Evolutionary conservation across 306 rosid genomes (phyloP), one percentile per base, ranked within the genome.

Genomic region (Quercus bicolor): DNA sequence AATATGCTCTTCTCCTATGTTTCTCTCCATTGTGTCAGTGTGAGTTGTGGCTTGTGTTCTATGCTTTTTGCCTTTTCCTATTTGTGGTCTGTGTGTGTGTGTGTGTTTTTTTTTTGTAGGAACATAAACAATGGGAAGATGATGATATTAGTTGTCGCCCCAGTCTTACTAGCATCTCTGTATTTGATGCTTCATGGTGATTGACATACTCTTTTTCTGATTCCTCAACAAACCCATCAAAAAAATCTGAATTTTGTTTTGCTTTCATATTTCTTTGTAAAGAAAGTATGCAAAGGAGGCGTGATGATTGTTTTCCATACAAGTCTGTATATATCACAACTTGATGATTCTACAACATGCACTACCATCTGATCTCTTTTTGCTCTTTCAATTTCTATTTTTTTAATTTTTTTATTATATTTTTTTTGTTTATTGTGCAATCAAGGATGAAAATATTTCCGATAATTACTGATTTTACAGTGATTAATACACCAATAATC

Each of bases 131-230:
- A 34, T 28, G 5, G 14, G 51, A 5, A 52, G 31, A 20, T 65
- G 70, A 65, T 26, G 70, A 65, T 6, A 31, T 0, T 31, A 65
- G 70, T 65, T 16, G 70, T 65, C 70, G 70, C 70, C 70, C 70
- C 70, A 65, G 70, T 65, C 70, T 65, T 65, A 65, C 70, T 2
- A 34, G 70, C 70, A 31, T 65, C 70, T 64, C 70, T n/a, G 45
- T 40, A 40, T 64, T 60, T 64, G 70, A 65, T 65, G 70, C 70
- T 65, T 31, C 9, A 37, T 65, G 70, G 70, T 65, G 70, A 65
- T 29, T 14, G 70, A 65, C 70, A 65, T 11, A 28, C 23, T 65
- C 70, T 13, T 12, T 31, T 3, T 65, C 70, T 65, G 70, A 65
- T 65, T 31, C 20, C 6, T 28, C 15, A 28, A 6, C 16, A 40